Evolutionary conservation across 345 rosid genomes (phyloP).

Genomic region (Heritiera fomes): DNA sequence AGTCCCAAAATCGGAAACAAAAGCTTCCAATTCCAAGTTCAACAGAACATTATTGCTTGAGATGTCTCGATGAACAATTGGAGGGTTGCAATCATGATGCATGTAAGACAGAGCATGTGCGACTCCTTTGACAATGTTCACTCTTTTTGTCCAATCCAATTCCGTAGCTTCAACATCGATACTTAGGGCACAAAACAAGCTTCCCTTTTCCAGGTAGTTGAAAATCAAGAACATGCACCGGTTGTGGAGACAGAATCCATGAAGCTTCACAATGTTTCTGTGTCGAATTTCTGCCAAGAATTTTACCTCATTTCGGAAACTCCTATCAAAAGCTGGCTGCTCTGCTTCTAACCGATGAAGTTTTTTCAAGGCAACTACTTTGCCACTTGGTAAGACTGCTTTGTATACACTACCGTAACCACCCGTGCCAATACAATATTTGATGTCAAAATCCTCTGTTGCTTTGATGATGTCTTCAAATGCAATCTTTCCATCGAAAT

Average conservation of each 20-base stretch:
- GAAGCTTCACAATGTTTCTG: background rate
- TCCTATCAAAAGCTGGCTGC: background rate
- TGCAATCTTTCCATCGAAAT: background rate
- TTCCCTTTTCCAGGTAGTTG: conserved; percentile 3
- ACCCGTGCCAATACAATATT: conserved; percentile 21
- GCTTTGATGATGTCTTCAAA: too few species aligned
- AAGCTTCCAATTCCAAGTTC: conserved; percentile 11
- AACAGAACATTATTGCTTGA: conserved; percentile 23
- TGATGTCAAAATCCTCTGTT: too few species aligned
- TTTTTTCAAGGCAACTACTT: too few species aligned
- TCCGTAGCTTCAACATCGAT: background rate
- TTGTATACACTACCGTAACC: background rate
- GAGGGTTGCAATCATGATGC: conserved; percentile 18
- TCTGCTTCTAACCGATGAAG: background rate
- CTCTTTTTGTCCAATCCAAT: conserved; percentile 17
- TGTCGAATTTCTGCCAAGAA: background rate
- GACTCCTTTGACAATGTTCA: background rate
- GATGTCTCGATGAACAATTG: conserved; percentile 19
- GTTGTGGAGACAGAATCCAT: conserved; percentile 14
- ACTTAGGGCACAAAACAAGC: background rate
- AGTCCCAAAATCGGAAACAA: conserved; percentile 22
- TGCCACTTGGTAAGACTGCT: background rate
- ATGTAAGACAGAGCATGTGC: conserved; percentile 23
- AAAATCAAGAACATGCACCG: conserved; percentile 9
- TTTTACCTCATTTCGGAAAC: background rate